Base-by-base conservation (phyloP, 495 filamentous ascomycete genomes). In the Jackrogersella multiformis region DNA sequence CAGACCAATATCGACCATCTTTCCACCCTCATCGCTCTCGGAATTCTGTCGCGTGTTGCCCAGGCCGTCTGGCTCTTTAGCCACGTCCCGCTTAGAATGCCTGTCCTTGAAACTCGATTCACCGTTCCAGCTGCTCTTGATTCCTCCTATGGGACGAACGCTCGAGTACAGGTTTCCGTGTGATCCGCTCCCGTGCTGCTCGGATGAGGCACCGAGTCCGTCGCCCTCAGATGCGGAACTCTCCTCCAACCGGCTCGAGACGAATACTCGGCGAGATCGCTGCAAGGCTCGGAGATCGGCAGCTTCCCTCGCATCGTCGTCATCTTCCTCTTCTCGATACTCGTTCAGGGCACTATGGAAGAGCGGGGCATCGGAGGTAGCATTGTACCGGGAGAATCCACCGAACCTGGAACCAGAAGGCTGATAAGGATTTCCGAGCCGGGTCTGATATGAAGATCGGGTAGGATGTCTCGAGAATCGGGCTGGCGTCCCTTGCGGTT, bases 271-370 rank as follows among this genome's bases (percentile, higher is more conserved):
- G 65, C 95, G 85, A 72, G 94, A 97, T 53, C 88, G 82, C 76
- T 97, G 92, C 49, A 99, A 79, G 10, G 95, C 95, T 77, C 92
- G 97, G 69, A 92, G 89, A 76, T 99, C 95, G 12, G 94, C 92
- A 13, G 94, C 90, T 70, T 99, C 95, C 53, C 94, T 87, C 57
- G 96, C 92, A 63, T 91, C 90, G 73, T 99, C 94, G 65, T 93
- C 93, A 54, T 97, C 93, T 73, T 97, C 92, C 71, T 96, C 92
- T 78, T 94, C 92, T 66, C 87, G 85, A 64, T 92, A 92, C 66
- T 92, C 90, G 75, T 93, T 91, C 36, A 84, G 64, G 4, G 83
- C 70, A 71, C 92, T 94, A 77, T 94, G 92, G 71, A 99, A 98
- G n/a, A 99, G 82, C 55, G 96, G 95, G 35, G 92, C 93, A 64